Base-by-base conservation (phyloP, 2,329 filamentous ascomycete species). In the Pestalotiopsis sp. region DNA sequence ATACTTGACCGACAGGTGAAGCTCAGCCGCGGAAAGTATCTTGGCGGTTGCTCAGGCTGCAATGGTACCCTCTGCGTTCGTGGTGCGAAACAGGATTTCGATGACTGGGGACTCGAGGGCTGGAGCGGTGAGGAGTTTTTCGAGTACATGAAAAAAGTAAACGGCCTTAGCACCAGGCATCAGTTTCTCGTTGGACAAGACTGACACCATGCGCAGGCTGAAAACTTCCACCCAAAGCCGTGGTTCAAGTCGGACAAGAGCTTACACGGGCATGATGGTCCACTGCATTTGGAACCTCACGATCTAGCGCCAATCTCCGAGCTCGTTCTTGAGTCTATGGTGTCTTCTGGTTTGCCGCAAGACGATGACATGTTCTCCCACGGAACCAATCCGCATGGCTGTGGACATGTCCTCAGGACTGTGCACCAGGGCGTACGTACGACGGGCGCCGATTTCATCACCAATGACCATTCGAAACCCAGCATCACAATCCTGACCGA, bases 261-360 rank as follows among this genome's bases (percentile, higher is more conserved):
- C 2, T 80, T 80, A 7, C 88, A 90, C 70, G 87, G 86, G 1
- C 78, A 82, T 61, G 76, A 80, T 11, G 88, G 88, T 0, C 85
- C 83, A 23, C 78, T 90, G 1, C 82, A 88, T 65, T 86, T 82
- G 6, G 87, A 87, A 70, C 88, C 87, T 0, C 86, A 90, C 69
- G 86, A 89, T 69, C 78, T 88, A 1, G 86, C 86, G 2, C 87
- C 87, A 1, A 90, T 90, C 41, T 88, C 87, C 2, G 77, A 88
- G 59, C 80, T 85, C 38, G 75, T 90, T 11, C 78, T 85, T 36
- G 82, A 89, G 62, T 89, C 87, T 0, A 84, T 89, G 77, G 77
- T 86, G 9, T 86, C 84, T 1, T 78, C 85, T 69, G 88, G 87
- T 3, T 75, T 90, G 0, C 83, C 85, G 0, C 79, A 88, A n/a